Percentiles rank a stretch among this genome's conserved stretches.
Conservation (phyloP, 768 basidiomycete species). For the Exidia glandulosa region DNA sequence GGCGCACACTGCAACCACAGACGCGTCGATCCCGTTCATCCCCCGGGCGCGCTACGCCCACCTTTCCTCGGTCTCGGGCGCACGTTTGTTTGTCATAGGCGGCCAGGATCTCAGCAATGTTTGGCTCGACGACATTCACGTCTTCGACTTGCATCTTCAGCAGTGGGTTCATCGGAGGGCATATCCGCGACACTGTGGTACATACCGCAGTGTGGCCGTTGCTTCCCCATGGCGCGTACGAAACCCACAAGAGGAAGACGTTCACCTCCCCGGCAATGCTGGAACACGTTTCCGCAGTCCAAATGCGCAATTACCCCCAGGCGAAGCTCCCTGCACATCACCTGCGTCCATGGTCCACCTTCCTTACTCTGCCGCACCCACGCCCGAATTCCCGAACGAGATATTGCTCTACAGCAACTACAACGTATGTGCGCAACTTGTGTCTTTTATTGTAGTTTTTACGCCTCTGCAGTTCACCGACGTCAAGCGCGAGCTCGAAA, state of each 20-base stretch:
- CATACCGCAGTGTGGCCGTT: conserved; percentile 88
- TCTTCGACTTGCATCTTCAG: conserved; percentile 65
- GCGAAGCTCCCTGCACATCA: conserved; percentile 39
- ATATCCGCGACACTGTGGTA: conserved; percentile 90
- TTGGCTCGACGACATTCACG: conserved; percentile 88
- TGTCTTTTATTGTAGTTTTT: conserved; percentile 7
- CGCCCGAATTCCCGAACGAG: conserved; percentile 68
- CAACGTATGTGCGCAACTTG: conserved; percentile 47
- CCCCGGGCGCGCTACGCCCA: conserved; percentile 93
- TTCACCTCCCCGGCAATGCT: conserved; percentile 37
- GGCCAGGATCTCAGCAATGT: conserved; percentile 90
- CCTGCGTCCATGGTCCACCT: conserved; percentile 55
- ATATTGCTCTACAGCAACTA: conserved; percentile 93
- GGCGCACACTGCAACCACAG: conserved; percentile 20
- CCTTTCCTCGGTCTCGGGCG: conserved; percentile 75
- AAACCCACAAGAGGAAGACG: conserved; percentile 44
- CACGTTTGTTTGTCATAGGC: conserved; percentile 83
- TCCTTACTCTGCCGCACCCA: conserved; percentile 65
- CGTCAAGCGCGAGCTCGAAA: conserved; percentile 89
- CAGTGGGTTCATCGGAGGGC: conserved; percentile 72
- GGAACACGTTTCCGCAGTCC: conserved; percentile 49
- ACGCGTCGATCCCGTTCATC: conserved; percentile 20
- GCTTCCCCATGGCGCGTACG: conserved; percentile 60
- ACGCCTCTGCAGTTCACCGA: conserved; percentile 61
- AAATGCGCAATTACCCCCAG: conserved; percentile 21